A percentile compares a stretch with the other conserved stretches of the same genome.
These are phyloP conservation scores for Podaxis sp. DNA, from an alignment of 768 basidiomycete species.

Conservation along the genomic window DNA sequence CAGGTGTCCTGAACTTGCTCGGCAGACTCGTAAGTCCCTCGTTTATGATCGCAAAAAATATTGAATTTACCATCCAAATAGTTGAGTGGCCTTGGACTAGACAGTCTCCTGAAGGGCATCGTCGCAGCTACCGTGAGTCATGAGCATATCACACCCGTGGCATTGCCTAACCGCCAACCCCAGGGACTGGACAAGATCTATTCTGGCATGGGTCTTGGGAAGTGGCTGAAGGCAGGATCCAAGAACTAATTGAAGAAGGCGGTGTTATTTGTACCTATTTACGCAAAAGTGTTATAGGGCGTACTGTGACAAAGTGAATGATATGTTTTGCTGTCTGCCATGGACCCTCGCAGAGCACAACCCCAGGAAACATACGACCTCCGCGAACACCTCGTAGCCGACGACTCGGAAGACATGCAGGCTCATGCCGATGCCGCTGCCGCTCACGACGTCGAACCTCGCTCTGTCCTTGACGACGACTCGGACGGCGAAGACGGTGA, in stretches of 20 bases:
- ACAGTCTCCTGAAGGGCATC: slow-evolving; percentile 32
- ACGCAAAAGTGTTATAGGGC: not conserved
- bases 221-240: slow-evolving; percentile 22
- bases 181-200: slow-evolving; percentile 37
- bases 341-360: not conserved
- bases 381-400: slow-evolving; percentile 7
- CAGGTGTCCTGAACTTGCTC: slow-evolving; percentile 37
- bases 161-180: not conserved
- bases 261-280: not conserved
- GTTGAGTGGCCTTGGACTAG: slow-evolving; percentile 33
- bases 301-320: not conserved
- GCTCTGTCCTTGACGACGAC: slow-evolving; percentile 85
- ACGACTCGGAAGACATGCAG: slow-evolving; percentile 8
- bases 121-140: slow-evolving; percentile 28
- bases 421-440: slow-evolving; percentile 13
- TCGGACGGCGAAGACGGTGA: slow-evolving; percentile 74
- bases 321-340: not conserved
- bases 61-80: not conserved
- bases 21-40: slow-evolving; percentile 25
- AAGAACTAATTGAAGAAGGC: no score
- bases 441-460: slow-evolving; percentile 57
- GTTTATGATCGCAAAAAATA: no score
- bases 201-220: slow-evolving; percentile 31
- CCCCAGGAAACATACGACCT: slow-evolving; percentile 12
- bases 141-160: no score